phyloP scores from a whole-genome alignment of 2,329 filamentous ascomycete genomes.

The Alternaria arborescens region DNA sequence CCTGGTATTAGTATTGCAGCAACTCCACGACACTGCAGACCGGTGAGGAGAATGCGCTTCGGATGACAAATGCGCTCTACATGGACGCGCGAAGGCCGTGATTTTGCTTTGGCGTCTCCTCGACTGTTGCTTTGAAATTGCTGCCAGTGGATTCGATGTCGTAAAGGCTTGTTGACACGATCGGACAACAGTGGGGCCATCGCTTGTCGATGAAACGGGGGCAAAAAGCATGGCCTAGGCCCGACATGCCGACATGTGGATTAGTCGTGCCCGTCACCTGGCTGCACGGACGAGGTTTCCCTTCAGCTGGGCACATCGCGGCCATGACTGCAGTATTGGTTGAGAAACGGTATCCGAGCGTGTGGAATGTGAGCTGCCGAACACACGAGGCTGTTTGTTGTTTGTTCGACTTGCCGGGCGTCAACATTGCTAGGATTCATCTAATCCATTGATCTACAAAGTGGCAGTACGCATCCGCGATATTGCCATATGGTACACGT shows the following conservation, averaged over 20 bases:
- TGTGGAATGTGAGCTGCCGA: background rate
- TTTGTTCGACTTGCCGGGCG: background rate
- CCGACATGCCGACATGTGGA: slow-evolving; percentile 10
- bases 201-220: slow-evolving; percentile 2
- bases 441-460: background rate
- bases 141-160: slow-evolving; percentile 7
- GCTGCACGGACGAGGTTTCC: background rate
- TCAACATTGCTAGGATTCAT: background rate
- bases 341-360: background rate
- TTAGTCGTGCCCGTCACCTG: slow-evolving; percentile 1
- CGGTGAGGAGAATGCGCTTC: background rate
- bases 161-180: slow-evolving; percentile 8
- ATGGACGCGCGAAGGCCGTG: background rate
- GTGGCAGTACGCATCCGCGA: background rate
- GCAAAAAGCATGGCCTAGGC: slow-evolving; percentile 7
- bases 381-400: background rate
- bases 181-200: slow-evolving; percentile 21
- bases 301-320: background rate
- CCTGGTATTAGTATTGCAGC: background rate
- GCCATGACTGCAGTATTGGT: slow-evolving; percentile 2
- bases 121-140: slow-evolving; percentile 2
- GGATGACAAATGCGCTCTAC: background rate
- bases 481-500: background rate
- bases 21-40: background rate
- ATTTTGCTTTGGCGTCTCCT: background rate